phyloP scores from a whole-genome alignment of 768 basidiomycete genomes.

The Boletus bicolor region DNA sequence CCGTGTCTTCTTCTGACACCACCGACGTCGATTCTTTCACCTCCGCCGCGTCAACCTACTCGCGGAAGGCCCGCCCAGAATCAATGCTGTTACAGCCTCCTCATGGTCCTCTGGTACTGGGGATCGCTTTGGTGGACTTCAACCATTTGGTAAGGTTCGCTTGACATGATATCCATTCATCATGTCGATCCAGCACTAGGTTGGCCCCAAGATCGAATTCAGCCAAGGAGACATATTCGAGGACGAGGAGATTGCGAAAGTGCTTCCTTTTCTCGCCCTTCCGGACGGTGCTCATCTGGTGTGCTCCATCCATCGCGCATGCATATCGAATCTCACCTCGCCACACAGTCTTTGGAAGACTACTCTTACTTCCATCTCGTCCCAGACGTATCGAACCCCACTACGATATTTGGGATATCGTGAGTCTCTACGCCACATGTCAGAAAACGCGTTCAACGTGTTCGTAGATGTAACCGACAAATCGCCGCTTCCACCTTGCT shows the following conservation, averaged over 20 bases:
- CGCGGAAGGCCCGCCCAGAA: conserved; percentile 73
- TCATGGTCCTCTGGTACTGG: conserved; percentile 62
- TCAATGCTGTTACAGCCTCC: conserved; percentile 66
- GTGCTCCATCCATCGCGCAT: conserved; percentile 4
- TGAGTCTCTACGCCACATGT: conserved; percentile 29
- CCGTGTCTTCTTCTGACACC: conserved; percentile 41
- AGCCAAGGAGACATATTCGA: conserved; percentile 74
- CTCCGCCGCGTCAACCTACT: conserved; percentile 55
- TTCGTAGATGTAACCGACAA: conserved; percentile 86
- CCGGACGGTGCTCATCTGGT: conserved; percentile 97
- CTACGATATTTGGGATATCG: conserved; percentile 96
- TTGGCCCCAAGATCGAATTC: conserved; percentile 91
- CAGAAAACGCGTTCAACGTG: conserved; percentile 1
- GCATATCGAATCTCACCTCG: conserved; percentile 8
- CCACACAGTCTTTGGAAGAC: conserved; percentile 55
- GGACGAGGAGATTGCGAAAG: conserved; percentile 80
- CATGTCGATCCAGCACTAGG: conserved; percentile 40
- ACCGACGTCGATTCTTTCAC: conserved; percentile 56
- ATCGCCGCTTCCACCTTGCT: conserved; percentile 76
- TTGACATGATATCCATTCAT: conserved; percentile 7
- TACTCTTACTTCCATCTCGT: conserved; percentile 96
- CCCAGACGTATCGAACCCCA: conserved; percentile 62
- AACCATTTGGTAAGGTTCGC: conserved; percentile 75
- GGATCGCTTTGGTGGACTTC: conserved; percentile 92
- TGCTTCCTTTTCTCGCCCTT: conserved; percentile 91